Conservation (phyloP, 2,329 filamentous ascomycete genomes). For the Decorospora gaudefroyi region DNA sequence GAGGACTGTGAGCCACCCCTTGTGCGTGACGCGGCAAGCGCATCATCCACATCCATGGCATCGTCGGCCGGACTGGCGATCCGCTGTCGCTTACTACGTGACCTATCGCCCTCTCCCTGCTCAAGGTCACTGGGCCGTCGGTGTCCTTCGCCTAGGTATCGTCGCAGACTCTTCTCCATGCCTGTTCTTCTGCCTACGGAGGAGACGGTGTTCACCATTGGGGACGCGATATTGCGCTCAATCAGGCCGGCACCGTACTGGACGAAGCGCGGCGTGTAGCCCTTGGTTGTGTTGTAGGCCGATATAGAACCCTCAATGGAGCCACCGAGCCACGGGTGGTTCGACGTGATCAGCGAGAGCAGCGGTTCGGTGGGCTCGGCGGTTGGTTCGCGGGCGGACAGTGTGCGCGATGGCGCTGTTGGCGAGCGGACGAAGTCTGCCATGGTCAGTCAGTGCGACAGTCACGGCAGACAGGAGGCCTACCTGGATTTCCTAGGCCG, state of each 20-base stretch:
- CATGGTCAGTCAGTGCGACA: constrained; percentile 10
- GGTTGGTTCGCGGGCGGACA: constrained; percentile 44
- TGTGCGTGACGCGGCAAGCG: constrained; percentile 34
- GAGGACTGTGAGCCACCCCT: constrained; percentile 67
- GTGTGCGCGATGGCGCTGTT: constrained; percentile 37
- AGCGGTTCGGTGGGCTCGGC: constrained; percentile 72
- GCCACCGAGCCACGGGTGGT: constrained; percentile 82
- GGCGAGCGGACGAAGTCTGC: constrained; percentile 52
- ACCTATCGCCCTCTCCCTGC: constrained; percentile 45
- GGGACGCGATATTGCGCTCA: constrained; percentile 80
- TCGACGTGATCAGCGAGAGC: constrained; percentile 82
- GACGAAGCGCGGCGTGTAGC: constrained; percentile 85
- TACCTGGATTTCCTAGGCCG: constrained; percentile 56
- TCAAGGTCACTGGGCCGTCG: constrained; percentile 59
- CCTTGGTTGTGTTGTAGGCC: constrained; percentile 85
- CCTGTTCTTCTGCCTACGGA: constrained; percentile 83
- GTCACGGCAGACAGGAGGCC: constrained; percentile 20
- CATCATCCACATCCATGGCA: constrained; percentile 57
- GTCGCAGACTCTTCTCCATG: constrained; percentile 82
- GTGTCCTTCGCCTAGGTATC: constrained; percentile 68
- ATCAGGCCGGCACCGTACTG: constrained; percentile 87
- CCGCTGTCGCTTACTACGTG: constrained; percentile 51
- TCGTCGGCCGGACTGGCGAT: constrained; percentile 46
- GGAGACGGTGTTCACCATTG: constrained; percentile 83
- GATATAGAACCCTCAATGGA: constrained; percentile 84